phyloP scores from a whole-genome alignment of 305 asterid species.

The Solanum chacoense region DNA sequence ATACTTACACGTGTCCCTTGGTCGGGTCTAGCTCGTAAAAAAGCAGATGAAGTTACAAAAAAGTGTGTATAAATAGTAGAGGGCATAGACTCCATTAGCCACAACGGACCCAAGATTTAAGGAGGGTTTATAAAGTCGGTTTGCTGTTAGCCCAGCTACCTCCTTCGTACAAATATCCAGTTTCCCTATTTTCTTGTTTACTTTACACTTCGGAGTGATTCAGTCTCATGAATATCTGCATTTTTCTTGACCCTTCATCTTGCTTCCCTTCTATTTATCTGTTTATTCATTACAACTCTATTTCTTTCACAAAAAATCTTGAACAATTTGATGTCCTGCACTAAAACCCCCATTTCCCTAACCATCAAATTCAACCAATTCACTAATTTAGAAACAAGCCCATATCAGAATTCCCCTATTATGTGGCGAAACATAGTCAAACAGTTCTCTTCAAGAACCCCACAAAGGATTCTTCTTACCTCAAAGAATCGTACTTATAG shows the following conservation, averaged over 20 bases:
- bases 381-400: slow-evolving; percentile 10
- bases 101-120: slow-evolving; percentile 13
- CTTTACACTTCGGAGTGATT: not conserved
- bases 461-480: slow-evolving; percentile 6
- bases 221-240: not conserved
- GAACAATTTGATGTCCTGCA: slow-evolving; percentile 47
- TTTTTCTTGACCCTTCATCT: not conserved
- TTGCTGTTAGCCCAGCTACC: not conserved
- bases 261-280: not conserved
- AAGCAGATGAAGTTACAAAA: not conserved
- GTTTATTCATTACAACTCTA: not conserved
- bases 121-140: slow-evolving; percentile 19
- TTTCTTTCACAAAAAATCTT: not conserved
- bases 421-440: slow-evolving; percentile 71
- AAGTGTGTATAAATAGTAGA: not conserved
- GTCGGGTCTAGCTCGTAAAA: not conserved
- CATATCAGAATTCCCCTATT: slow-evolving; percentile 25
- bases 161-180: not conserved
- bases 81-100: not conserved
- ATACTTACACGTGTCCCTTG: not conserved
- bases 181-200: not conserved
- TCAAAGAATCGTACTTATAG: slow-evolving; percentile 20
- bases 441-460: slow-evolving; percentile 27
- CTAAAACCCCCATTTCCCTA: slow-evolving; percentile 26
- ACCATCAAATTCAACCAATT: slow-evolving; percentile 21